phyloP scores from a whole-genome alignment of 73 alveolate genomes.

The Durusdinium trenchii region DNA sequence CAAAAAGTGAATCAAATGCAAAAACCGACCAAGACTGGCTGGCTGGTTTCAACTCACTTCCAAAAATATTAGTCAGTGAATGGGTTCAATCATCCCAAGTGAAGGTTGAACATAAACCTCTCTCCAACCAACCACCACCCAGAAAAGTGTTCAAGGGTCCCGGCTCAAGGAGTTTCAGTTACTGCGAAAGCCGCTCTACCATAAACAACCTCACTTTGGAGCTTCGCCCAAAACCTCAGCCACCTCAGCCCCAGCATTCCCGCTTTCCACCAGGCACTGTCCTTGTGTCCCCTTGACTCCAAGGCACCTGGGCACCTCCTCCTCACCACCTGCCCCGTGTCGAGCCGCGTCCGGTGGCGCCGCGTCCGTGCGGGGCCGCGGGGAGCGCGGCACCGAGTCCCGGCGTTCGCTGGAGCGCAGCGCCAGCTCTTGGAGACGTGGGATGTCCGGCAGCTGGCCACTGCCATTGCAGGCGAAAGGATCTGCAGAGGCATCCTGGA shows the following conservation, averaged over 20 bases:
- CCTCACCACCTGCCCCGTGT: neutral
- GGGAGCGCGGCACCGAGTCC: neutral
- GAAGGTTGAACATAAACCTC: too few relatives aligned
- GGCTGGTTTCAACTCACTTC: too few relatives aligned
- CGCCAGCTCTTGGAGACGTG: constrained; percentile 61
- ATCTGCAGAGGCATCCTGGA: constrained; percentile 51
- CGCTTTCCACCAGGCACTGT: neutral
- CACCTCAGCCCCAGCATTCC: neutral
- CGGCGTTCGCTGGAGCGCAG: neutral
- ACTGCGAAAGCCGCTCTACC: neutral
- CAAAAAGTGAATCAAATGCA: neutral
- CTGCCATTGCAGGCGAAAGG: constrained; percentile 86
- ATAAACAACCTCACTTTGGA: neutral
- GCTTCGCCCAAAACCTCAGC: neutral
- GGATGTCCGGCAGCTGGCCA: constrained; percentile 85
- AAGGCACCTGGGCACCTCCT: neutral
- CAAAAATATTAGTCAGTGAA: too few relatives aligned
- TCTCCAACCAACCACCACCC: too few relatives aligned
- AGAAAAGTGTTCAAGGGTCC: too few relatives aligned
- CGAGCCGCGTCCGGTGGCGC: neutral
- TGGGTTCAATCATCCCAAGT: too few relatives aligned
- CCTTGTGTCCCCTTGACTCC: neutral
- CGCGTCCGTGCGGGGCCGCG: neutral
- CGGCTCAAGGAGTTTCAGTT: neutral
- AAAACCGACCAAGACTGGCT: too few relatives aligned